A percentile compares a stretch with the other conserved stretches of the same genome.
phyloP scores from a whole-genome alignment of 2,329 filamentous ascomycete species.

The Alternaria angustiovoidea region DNA sequence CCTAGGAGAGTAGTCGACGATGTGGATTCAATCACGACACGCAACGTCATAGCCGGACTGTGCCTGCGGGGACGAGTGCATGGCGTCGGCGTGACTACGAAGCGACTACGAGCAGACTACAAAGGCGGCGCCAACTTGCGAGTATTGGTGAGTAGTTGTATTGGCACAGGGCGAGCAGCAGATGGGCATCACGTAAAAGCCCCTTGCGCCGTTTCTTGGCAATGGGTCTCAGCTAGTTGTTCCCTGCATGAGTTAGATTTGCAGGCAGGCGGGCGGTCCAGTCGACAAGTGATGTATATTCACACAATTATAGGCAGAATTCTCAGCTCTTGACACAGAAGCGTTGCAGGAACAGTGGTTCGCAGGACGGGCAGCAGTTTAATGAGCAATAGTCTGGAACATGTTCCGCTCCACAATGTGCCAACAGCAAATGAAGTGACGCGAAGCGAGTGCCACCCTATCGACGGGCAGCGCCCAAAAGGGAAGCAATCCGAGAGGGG shows the following conservation, averaged over 20 bases:
- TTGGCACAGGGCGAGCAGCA: not conserved
- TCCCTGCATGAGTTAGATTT: constrained; percentile 11
- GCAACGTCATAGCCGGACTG: constrained; percentile 17
- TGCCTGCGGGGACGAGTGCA: not conserved
- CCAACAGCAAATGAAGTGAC: constrained; percentile 25
- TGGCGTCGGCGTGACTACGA: constrained; percentile 1
- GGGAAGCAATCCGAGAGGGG: constrained; percentile 24
- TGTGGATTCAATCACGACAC: constrained; percentile 5
- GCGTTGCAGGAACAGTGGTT: constrained; percentile 36
- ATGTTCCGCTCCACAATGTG: constrained; percentile 20
- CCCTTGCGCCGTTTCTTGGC: not conserved
- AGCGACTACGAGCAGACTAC: not conserved
- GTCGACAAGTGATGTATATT: constrained; percentile 9
- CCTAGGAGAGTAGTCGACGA: not conserved
- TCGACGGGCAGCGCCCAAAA: constrained; percentile 25
- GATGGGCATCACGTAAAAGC: constrained; percentile 4
- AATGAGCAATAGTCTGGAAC: constrained; percentile 33
- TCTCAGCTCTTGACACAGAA: constrained; percentile 19
- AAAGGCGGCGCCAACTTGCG: no score
- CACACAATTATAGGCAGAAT: constrained; percentile 14
- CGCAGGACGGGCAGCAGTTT: constrained; percentile 30
- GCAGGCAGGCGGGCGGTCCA: not conserved
- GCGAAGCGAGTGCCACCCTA: constrained; percentile 28
- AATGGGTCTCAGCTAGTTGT: not conserved
- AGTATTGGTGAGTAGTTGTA: not conserved